phyloP scores from a whole-genome alignment of 2,329 filamentous ascomycete species.

The Grosmannia penicillata region DNA sequence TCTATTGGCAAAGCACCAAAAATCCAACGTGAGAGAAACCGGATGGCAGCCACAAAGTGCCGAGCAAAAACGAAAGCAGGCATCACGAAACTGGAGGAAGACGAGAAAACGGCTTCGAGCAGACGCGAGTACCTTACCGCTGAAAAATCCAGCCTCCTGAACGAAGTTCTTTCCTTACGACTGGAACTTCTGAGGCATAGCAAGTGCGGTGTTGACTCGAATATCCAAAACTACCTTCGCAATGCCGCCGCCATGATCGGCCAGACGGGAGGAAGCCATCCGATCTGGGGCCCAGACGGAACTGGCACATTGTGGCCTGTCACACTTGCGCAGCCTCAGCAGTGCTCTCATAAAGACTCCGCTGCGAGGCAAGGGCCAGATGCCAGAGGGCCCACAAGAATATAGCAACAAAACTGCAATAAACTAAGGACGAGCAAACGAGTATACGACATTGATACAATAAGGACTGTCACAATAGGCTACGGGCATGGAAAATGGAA shows the following conservation, averaged over 20 bases:
- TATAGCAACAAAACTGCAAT: too few relatives aligned
- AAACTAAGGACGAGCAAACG: too few relatives aligned
- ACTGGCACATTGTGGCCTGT: constrained; percentile 1
- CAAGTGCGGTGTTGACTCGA: constrained; percentile 12
- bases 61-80: constrained; percentile 16
- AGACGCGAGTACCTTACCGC: constrained; percentile 11
- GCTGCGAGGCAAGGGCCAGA: too few relatives aligned
- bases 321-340: neutral
- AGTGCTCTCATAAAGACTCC: too few relatives aligned
- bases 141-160: constrained; percentile 10
- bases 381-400: too few relatives aligned
- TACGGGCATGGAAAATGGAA: too few relatives aligned
- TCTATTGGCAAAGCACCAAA: neutral
- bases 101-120: constrained; percentile 9
- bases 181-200: constrained; percentile 16
- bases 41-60: constrained; percentile 16
- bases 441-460: too few relatives aligned
- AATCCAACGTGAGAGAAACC: constrained; percentile 13
- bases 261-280: constrained; percentile 4
- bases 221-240: constrained; percentile 16
- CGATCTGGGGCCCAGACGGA: constrained; percentile 9
- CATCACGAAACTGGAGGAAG: constrained; percentile 13
- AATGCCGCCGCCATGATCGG: constrained; percentile 11
- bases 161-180: constrained; percentile 18
- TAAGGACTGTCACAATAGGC: too few relatives aligned